Evolutionary conservation across 805 yeast species (phyloP).

Genomic region (Jamesozyma lodderae): DNA sequence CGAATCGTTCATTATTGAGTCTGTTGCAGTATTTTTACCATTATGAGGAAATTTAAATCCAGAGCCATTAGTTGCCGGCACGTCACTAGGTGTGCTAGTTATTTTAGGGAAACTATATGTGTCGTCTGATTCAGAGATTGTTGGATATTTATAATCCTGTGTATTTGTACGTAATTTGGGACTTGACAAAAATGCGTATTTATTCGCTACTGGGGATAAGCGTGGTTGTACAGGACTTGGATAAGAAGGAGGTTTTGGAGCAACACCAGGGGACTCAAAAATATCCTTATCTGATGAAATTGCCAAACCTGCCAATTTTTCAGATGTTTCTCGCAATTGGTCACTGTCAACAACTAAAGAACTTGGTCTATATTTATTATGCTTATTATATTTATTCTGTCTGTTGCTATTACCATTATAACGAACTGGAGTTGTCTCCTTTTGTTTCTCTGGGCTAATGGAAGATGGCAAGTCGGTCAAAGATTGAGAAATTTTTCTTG

Average conservation of each 20-base stretch:
- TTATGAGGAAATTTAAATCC: neutral
- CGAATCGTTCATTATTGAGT: neutral
- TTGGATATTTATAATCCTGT: constrained; percentile 2
- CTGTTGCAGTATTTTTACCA: neutral
- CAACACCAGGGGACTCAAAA: constrained; percentile 60
- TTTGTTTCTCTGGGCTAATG: neutral
- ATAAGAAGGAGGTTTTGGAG: constrained; percentile 56
- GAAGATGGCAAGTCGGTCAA: constrained; percentile 4
- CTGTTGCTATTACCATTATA: neutral
- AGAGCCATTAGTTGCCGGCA: no score
- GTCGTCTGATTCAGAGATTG: neutral
- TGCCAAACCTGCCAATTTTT: constrained; percentile 6
- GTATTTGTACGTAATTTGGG: neutral
- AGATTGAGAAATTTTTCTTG: constrained; percentile 15
- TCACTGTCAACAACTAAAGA: constrained; percentile 1
- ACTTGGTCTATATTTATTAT: neutral
- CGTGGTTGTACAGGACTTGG: constrained; percentile 33
- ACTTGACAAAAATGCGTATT: neutral
- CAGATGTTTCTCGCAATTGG: constrained; percentile 1
- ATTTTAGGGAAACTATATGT: constrained; percentile 1
- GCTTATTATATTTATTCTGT: neutral
- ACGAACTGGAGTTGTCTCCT: neutral
- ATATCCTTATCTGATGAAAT: constrained; percentile 9
- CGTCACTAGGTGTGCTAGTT: neutral
- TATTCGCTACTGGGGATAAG: constrained; percentile 4